phyloP scores from a whole-genome alignment of 192 early-diverging fungal genomes.

The Coemansia reversa region DNA sequence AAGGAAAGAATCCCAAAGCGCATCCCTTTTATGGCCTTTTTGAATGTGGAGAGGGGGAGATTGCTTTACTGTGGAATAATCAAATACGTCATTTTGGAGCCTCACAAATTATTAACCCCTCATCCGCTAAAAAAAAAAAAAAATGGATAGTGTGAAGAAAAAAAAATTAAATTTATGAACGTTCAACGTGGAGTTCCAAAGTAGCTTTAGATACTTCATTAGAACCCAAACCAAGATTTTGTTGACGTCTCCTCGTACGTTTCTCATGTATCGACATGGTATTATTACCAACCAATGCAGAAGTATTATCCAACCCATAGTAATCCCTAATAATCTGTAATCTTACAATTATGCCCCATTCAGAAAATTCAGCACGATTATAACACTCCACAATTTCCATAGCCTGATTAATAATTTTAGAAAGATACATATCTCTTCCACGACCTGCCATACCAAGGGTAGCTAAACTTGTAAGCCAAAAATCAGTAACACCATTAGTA shows the following conservation, averaged over 20 bases:
- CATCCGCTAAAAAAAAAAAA: no score
- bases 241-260: neutral
- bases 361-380: slow-evolving; percentile 27
- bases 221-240: neutral
- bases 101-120: no score
- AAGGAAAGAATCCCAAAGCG: neutral
- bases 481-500: slow-evolving; percentile 15
- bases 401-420: slow-evolving; percentile 12
- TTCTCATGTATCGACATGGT: neutral
- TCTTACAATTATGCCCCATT: slow-evolving; percentile 18
- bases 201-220: no score
- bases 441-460: slow-evolving; percentile 26
- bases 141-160: no score
- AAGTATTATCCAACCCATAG: no score
- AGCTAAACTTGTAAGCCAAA: slow-evolving; percentile 28
- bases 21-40: neutral
- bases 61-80: no score
- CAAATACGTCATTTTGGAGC: no score
- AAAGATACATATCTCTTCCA: slow-evolving; percentile 20
- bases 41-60: no score
- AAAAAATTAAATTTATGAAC: no score
- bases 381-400: slow-evolving; percentile 26
- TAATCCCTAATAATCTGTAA: slow-evolving; percentile 14
- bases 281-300: no score
- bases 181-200: no score